A percentile compares a stretch with the other conserved stretches of the same genome.
phyloP scores from a whole-genome alignment of 805 yeast genomes.

The Starmera caribaea region DNA sequence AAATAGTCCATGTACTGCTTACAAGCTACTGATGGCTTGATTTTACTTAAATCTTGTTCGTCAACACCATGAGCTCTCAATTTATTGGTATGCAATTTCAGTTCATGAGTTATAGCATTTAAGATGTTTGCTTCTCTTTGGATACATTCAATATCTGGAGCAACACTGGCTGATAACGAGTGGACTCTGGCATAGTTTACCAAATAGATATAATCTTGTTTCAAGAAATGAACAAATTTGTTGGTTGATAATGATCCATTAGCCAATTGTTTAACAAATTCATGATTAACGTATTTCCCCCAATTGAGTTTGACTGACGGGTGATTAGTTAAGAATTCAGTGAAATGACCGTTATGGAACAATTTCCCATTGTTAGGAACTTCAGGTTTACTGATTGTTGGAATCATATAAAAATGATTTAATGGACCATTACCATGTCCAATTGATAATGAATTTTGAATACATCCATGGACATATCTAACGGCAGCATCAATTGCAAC shows the following conservation, averaged over 20 bases:
- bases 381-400: slow-evolving; percentile 3
- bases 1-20: slow-evolving; percentile 53
- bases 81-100: slow-evolving; percentile 43
- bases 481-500: slow-evolving; percentile 49
- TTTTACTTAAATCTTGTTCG: slow-evolving; percentile 27
- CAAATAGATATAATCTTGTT: slow-evolving; percentile 61
- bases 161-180: slow-evolving; percentile 50
- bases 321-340: slow-evolving; percentile 44
- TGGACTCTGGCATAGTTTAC: slow-evolving; percentile 61
- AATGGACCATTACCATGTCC: slow-evolving; percentile 66
- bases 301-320: slow-evolving; percentile 46
- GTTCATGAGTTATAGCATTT: slow-evolving; percentile 42
- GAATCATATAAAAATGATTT: slow-evolving; percentile 44
- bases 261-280: slow-evolving; percentile 48
- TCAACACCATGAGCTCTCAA: slow-evolving; percentile 34
- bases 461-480: slow-evolving; percentile 59
- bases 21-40: slow-evolving; percentile 48
- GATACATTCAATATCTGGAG: slow-evolving; percentile 44
- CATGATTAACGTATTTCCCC: slow-evolving; percentile 51
- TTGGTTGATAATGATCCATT: slow-evolving; percentile 36
- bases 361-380: neutral
- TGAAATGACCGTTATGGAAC: slow-evolving; percentile 22
- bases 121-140: slow-evolving; percentile 42
- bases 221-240: slow-evolving; percentile 41
- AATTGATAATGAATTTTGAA: slow-evolving; percentile 31